Conservation (phyloP, 2,329 filamentous ascomycete species). For the Aspergillus ruber region DNA sequence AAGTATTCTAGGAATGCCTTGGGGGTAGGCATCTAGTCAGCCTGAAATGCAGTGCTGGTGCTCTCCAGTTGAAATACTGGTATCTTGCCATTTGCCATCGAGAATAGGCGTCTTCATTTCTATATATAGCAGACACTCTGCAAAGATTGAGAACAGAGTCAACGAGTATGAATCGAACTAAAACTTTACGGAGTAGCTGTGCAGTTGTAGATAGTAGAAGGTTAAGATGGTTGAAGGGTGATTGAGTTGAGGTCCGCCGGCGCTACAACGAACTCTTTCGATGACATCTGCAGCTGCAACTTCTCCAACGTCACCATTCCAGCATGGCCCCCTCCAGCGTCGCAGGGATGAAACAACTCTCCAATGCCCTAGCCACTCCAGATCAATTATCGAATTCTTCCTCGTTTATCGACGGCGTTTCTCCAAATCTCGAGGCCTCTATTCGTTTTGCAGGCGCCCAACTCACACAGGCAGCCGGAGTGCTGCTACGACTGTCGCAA, state of each 20-base stretch:
- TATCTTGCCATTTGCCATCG: neutral
- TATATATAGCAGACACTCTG: no score
- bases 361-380: slow-evolving; percentile 41
- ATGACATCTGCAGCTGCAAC: neutral
- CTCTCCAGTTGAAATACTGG: neutral
- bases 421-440: slow-evolving; percentile 36
- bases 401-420: slow-evolving; percentile 38
- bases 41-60: neutral
- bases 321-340: slow-evolving; percentile 19
- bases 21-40: neutral
- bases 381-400: slow-evolving; percentile 41
- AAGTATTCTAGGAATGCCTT: neutral
- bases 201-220: neutral
- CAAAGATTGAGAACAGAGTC: neutral
- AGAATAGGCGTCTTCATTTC: neutral
- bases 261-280: neutral
- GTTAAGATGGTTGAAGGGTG: neutral
- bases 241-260: neutral
- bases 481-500: slow-evolving; percentile 77
- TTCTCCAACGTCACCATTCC: slow-evolving; percentile 5
- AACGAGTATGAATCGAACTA: neutral
- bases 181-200: no score
- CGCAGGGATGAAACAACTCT: slow-evolving; percentile 29
- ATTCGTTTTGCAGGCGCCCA: slow-evolving; percentile 40
- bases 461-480: slow-evolving; percentile 44